These are phyloP conservation scores for Limnomonas spitsbergensis DNA, from an alignment of 139 green algal genomes.

Conservation along the genomic window DNA sequence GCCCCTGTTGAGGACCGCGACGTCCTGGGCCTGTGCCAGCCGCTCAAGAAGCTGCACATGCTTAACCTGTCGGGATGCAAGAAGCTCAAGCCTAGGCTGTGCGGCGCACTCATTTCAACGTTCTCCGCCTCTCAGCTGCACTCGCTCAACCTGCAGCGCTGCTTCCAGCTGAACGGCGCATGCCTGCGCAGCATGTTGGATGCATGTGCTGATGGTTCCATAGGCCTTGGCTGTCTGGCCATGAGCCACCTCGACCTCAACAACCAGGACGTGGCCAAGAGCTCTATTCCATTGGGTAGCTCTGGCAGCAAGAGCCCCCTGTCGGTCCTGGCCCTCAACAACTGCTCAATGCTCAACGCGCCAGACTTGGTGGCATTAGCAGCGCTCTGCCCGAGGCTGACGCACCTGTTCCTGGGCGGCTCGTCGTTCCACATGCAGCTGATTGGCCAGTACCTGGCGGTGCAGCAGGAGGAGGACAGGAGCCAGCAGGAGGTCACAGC, in stretches of 20 bases:
- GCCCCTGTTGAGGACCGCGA: slow-evolving; percentile 47
- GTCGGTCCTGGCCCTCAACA: slow-evolving; percentile 56
- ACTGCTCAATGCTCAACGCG: slow-evolving; percentile 39
- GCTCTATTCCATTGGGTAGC: no score
- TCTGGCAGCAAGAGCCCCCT: no score
- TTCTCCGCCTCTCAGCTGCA: slow-evolving; percentile 12
- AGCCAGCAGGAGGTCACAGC: background rate
- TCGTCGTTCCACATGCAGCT: background rate
- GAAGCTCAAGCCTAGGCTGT: slow-evolving; percentile 47
- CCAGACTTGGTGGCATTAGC: slow-evolving; percentile 37
- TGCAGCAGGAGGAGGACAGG: background rate
- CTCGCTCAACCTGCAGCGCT: slow-evolving; percentile 58
- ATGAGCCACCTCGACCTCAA: slow-evolving; percentile 32
- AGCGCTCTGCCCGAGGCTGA: slow-evolving; percentile 43
- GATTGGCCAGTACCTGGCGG: background rate
- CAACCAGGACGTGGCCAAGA: background rate
- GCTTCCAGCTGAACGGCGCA: slow-evolving; percentile 55
- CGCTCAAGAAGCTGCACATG: slow-evolving; percentile 29
- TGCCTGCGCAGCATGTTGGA: slow-evolving; percentile 32
- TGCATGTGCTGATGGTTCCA: background rate
- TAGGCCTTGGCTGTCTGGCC: slow-evolving; percentile 17
- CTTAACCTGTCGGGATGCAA: slow-evolving; percentile 53
- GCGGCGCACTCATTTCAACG: background rate
- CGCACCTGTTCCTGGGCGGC: slow-evolving; percentile 61
- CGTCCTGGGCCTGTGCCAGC: slow-evolving; percentile 3